Evolutionary conservation across 139 green algal species (phyloP), one percentile per base, ranked within the genome.

Genomic region (Coelastrella sp.): DNA sequence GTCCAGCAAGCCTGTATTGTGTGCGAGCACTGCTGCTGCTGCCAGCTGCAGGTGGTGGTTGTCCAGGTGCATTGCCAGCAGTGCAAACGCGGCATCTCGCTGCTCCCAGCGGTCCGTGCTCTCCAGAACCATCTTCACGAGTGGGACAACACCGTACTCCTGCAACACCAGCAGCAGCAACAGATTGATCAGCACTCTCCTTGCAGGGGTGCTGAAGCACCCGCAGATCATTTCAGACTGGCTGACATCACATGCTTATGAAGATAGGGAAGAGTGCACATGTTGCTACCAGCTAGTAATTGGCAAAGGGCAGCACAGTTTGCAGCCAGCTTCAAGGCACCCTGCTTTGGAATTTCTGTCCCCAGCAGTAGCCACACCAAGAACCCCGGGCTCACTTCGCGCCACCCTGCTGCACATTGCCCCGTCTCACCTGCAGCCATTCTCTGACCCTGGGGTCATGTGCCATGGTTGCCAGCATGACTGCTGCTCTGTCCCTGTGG

Each of bases 31-130:
- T 58, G 25, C 60, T 86, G 81, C 81, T n/a, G 81, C 81, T 10
- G 81, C 81, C 12, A 35, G 20, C n/a, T 86, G 84, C 27, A 88
- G 84, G 17, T 63, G 19, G 20, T 65, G 49, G 7, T 49, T n/a
- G 8, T 79, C 49, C 8, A 88, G 84, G 20, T 88, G 68, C 27
- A 88, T 49, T 0, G 84, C 84, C 66, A 88, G 59, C 5, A 88
- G 66, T 9, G 68, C 66, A 58, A 88, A 88, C 10, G 84, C 84
- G 12, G 65, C 84, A 80, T 88, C 84, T 7, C 84, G 24, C 84
- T 88, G 66, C 56, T 88, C 84, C 84, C 84, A 88, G 84, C 84
- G 84, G 66, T 88, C 84, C 22, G 6, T 57, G 49, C 84, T 88
- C 8, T 74, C 58, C 17, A 81, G 65, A 10, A 88, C 20, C 84